Conservation (phyloP, 495 filamentous ascomycete species). For the Apiosordaria backusii region DNA sequence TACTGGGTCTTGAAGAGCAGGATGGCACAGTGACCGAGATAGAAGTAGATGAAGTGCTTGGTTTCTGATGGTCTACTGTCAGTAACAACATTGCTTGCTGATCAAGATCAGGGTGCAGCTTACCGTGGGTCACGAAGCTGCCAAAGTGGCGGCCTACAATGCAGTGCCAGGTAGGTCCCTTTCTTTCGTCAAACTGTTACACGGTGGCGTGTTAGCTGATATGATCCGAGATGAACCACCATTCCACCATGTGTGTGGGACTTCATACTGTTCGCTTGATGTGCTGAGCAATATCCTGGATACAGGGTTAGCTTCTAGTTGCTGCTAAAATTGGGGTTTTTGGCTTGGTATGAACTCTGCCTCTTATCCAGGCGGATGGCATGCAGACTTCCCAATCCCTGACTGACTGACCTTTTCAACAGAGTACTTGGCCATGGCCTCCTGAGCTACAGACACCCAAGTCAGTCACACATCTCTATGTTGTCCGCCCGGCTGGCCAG, state of each 20-base stretch:
- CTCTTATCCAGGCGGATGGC: background rate
- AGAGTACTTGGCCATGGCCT: slow-evolving; percentile 87
- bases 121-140: slow-evolving; percentile 98
- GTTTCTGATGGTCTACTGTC: slow-evolving; percentile 63
- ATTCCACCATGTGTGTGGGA: background rate
- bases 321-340: background rate
- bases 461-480: slow-evolving; percentile 10
- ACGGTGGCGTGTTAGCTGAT: slow-evolving; percentile 18
- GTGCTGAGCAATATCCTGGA: slow-evolving; percentile 88
- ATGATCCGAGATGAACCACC: slow-evolving; percentile 2
- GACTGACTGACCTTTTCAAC: slow-evolving; percentile 75
- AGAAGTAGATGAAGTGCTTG: slow-evolving; percentile 99
- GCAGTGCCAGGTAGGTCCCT: slow-evolving; percentile 96
- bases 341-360: background rate
- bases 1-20: slow-evolving; percentile 99
- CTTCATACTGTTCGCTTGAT: slow-evolving; percentile 89
- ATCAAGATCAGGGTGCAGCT: slow-evolving; percentile 17
- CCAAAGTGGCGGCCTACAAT: slow-evolving; percentile 98
- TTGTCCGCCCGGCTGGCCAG: background rate
- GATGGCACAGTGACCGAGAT: slow-evolving; percentile 96
- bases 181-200: slow-evolving; percentile 77
- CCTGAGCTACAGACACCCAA: slow-evolving; percentile 59
- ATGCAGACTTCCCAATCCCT: background rate
- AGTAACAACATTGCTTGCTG: background rate
- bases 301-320: slow-evolving; percentile 7